These are phyloP conservation scores for Tuber umbilicatum DNA, from an alignment of 495 filamentous ascomycete species.

Conservation along the genomic window DNA sequence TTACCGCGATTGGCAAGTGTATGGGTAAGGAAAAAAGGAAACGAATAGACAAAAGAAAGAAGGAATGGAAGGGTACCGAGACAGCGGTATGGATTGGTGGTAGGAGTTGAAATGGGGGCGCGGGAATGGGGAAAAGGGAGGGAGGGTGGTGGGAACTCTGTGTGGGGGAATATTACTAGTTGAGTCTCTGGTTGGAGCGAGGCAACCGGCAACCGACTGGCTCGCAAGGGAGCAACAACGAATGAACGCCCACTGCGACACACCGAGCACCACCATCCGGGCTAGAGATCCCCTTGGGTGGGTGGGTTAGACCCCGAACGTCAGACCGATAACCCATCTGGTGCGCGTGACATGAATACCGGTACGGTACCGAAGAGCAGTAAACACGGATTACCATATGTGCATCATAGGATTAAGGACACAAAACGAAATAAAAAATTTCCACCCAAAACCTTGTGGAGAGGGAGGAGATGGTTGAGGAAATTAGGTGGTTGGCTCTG, in stretches of 20 bases:
- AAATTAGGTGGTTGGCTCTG: neutral
- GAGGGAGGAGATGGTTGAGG: neutral
- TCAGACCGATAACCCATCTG: neutral
- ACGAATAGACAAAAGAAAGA: conserved; percentile 5
- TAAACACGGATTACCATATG: neutral
- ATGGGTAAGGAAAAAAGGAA: neutral
- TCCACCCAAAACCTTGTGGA: neutral
- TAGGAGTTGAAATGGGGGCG: neutral
- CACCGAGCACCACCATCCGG: neutral
- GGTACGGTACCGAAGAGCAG: neutral
- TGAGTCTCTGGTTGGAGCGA: neutral
- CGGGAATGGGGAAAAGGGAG: neutral
- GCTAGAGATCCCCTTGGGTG: neutral
- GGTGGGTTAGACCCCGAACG: neutral
- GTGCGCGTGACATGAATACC: neutral
- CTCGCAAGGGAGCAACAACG: neutral
- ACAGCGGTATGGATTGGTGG: neutral
- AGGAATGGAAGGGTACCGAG: neutral
- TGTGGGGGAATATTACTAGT: neutral
- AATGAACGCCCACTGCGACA: neutral
- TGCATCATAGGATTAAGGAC: neutral
- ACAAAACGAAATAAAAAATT: neutral
- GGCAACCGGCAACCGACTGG: conserved; percentile 5
- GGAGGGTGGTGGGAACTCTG: neutral
- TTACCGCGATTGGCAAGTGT: neutral